Conservation (phyloP, 441 rosid species). For the Erodium texanum region DNA sequence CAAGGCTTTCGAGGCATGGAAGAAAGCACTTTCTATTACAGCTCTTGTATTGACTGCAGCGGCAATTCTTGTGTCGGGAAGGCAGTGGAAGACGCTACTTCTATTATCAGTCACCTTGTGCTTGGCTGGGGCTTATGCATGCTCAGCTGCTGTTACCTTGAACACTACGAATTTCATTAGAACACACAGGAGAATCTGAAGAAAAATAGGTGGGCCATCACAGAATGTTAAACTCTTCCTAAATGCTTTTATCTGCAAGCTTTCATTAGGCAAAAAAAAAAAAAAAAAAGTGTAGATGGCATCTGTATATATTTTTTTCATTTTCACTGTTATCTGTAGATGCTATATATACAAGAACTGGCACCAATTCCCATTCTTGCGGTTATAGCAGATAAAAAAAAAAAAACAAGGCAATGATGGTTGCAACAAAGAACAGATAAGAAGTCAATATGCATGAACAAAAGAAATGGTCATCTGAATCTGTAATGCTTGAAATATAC, state of each 20-base stretch:
- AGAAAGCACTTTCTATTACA: constrained; percentile 37
- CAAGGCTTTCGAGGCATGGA: constrained; percentile 53
- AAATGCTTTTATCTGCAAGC: not conserved
- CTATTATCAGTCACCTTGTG: constrained; percentile 42
- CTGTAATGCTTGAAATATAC: not conserved
- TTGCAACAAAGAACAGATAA: too few species aligned
- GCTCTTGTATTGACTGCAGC: constrained; percentile 38
- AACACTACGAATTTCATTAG: constrained; percentile 80
- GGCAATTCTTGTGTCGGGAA: constrained; percentile 57
- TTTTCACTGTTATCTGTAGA: not conserved
- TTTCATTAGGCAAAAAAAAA: not conserved
- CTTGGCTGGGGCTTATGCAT: constrained; percentile 50
- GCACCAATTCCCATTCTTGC: too few species aligned
- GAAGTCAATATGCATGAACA: not conserved
- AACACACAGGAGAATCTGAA: constrained; percentile 67
- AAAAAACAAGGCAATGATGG: too few species aligned
- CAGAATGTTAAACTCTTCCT: not conserved
- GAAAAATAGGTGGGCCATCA: not conserved
- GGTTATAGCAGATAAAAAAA: too few species aligned
- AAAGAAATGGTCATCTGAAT: not conserved
- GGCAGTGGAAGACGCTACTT: constrained; percentile 57
- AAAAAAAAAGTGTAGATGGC: too few species aligned
- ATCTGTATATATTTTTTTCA: too few species aligned
- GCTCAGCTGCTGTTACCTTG: constrained; percentile 50
- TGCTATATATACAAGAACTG: not conserved